phyloP scores from a whole-genome alignment of 2,329 filamentous ascomycete species.

The Lachnellula suecica region DNA sequence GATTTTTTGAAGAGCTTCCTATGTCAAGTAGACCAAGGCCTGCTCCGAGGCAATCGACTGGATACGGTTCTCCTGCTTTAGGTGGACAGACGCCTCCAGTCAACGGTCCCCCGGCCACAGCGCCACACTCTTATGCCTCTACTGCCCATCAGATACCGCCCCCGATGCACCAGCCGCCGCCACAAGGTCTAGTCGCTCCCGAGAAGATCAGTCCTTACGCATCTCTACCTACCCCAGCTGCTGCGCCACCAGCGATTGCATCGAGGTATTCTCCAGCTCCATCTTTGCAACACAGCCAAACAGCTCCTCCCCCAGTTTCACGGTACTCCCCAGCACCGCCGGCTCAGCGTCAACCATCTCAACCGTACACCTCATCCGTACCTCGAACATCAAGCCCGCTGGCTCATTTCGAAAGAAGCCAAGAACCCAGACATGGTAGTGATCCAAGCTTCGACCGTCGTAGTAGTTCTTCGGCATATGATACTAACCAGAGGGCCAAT shows the following conservation, averaged over 20 bases:
- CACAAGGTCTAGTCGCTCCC: conserved; percentile 30
- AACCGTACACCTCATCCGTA: conserved; percentile 36
- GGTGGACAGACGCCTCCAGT: conserved; percentile 1
- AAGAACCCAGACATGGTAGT: conserved; percentile 35
- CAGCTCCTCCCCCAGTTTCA: conserved; percentile 36
- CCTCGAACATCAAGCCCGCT: conserved; percentile 66
- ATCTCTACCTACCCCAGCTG: conserved; percentile 22
- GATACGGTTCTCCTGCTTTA: conserved; percentile 20
- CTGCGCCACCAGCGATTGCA: conserved; percentile 34
- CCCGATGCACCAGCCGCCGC: conserved; percentile 2
- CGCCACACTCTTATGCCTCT: conserved; percentile 17
- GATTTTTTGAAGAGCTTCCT: conserved; percentile 79
- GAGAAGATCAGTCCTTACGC: conserved; percentile 33
- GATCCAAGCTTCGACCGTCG: conserved; percentile 45
- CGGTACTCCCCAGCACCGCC: conserved; percentile 42
- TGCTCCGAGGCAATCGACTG: conserved; percentile 47
- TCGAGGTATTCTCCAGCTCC: conserved; percentile 61
- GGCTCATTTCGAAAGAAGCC: conserved; percentile 57
- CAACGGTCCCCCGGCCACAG: conserved; percentile 17
- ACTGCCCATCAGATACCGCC: conserved; percentile 14
- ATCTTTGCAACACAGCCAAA: conserved; percentile 39
- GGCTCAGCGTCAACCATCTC: conserved; percentile 16
- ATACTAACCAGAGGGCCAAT: conserved; percentile 49
- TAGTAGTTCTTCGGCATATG: conserved; percentile 51
- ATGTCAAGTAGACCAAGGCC: conserved; percentile 60